These are phyloP conservation scores for Ceratobasidium sp. DNA, from an alignment of 1,284 basidiomycete genomes.

Conservation along the genomic window DNA sequence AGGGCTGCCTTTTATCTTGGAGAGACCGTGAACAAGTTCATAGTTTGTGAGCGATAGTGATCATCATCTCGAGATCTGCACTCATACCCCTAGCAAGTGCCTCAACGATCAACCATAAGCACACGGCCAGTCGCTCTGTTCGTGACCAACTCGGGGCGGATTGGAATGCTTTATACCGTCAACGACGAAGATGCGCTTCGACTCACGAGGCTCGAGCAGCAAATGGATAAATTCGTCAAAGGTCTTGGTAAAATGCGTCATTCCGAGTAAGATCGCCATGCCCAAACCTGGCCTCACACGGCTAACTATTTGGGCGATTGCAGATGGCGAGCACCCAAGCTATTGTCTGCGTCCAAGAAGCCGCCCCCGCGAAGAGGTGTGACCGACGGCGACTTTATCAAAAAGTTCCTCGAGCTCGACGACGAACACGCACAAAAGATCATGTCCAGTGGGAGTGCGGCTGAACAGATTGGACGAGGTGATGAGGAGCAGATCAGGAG, in stretches of 20 bases:
- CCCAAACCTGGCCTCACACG: conserved; percentile 56
- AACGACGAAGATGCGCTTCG: conserved; percentile 63
- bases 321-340: conserved; percentile 47
- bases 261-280: conserved; percentile 59
- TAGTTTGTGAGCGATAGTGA: conserved; percentile 59
- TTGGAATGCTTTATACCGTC: conserved; percentile 79
- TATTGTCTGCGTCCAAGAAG: conserved; percentile 63
- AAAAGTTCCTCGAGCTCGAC: conserved; percentile 63
- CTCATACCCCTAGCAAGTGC: conserved; percentile 21
- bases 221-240: conserved; percentile 65
- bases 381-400: conserved; percentile 88
- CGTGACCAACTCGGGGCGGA: conserved; percentile 80
- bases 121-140: conserved; percentile 68
- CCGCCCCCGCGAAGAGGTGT: conserved; percentile 66
- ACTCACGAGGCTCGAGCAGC: conserved; percentile 78
- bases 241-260: conserved; percentile 70
- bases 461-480: conserved; percentile 7
- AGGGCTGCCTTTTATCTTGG: conserved; percentile 71
- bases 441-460: conserved; percentile 35
- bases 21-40: conserved; percentile 74
- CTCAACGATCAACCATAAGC: conserved; percentile 42
- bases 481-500: conserved; percentile 29
- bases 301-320: conserved; percentile 45
- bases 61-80: not conserved
- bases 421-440: conserved; percentile 48